Base-by-base conservation (phyloP, 2,329 filamentous ascomycete genomes). In the Ascosphaera pollenicola region DNA sequence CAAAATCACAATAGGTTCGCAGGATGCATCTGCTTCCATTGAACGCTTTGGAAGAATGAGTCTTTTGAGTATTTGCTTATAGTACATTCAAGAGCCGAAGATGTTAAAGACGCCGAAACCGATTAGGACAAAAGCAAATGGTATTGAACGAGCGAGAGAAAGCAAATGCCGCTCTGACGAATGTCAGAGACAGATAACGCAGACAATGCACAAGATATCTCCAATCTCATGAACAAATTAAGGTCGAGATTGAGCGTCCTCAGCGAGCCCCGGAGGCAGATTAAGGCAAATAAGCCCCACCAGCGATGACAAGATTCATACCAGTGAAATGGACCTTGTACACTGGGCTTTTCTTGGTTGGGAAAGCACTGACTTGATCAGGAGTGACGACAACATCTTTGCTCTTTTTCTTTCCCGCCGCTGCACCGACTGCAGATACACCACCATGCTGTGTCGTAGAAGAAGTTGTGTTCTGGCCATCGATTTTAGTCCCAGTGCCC, bases 291-390 rank as follows among this genome's bases (percentile, higher is more conserved):
- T 73, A 76, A 30, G 69, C 70, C 32, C 85, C 83, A 36, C 80
- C 83, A 17, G 84, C 84, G 44, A 95, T 66, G 10, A 94, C 78
- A 46, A 95, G 59, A 54, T 98, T 98, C 82, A 93, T 94, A 43
- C 83, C 68, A 3, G 89, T 95, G 51, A 94, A 94, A 51, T 78
- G 73, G 40, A 92, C 85, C 59, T 87, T 89, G 58, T 91, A 81
- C 8, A 95, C 81, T 0, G 87, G 85, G 13, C 79, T 87, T 61
- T 92, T 93, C 69, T 98, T 98, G 3, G 89, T 95, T 1, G 83
- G 76, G 54, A 94, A 95, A 1, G 82, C 85, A 46, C 75, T 83
- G 59, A 98, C 91, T 59, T 95, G 89, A 52, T 98, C 89, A 0
- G 84, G 77, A 0, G 78, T 85, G 35, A 93, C 78, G 50, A 82